Evolutionary conservation across 345 rosid genomes (phyloP), one percentile per base, ranked within the genome.

Genomic region (Bretschneidera sinensis): DNA sequence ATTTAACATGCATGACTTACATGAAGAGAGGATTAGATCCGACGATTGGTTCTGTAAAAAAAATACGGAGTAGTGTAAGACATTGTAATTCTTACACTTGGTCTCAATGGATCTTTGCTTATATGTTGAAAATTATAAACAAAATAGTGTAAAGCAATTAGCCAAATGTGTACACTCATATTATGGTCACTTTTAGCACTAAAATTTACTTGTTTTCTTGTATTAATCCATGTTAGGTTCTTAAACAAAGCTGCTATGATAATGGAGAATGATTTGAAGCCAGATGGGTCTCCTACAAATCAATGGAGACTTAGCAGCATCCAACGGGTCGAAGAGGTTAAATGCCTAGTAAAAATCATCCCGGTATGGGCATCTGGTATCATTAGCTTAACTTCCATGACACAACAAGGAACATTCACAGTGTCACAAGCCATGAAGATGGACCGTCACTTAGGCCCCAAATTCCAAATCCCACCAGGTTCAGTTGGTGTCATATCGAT

Each of bases 241-340:
- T 54, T 92, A 16, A 85, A 81, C 79, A 92, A 85, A 62, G 87
- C 94, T 0, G 87, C 89, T 0, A 54, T 87, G 51, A 55, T 83
- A 15, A 34, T 19, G 17, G 79, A 79, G 39, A 57, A 81, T 9
- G 96, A 89, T 43, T 52, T 86, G 20, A 63, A 70, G 23, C 52
- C 73, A 0, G 79, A 86, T 20, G 87, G 95, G 21, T 21, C 70
- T 16, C 67, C 64, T 1, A 43, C 43, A 6, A 65, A 79, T 34
- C 72, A 35, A 10, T 82, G 92, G 90, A 70, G 74, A 28, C 73
- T 88, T 8, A 72, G 85, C 78, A 86, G 85, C 62, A 25, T 88
- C 48, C 88, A 82, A 63, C 79, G 82, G 48, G 85, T 88, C 0
- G 96, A 88, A 70, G 92, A 86, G 43, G 64, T 81, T 19, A 88